These are phyloP conservation scores for Juncus effusus DNA, from an alignment of 176 grass and related monocot genomes.

Conservation along the genomic window DNA sequence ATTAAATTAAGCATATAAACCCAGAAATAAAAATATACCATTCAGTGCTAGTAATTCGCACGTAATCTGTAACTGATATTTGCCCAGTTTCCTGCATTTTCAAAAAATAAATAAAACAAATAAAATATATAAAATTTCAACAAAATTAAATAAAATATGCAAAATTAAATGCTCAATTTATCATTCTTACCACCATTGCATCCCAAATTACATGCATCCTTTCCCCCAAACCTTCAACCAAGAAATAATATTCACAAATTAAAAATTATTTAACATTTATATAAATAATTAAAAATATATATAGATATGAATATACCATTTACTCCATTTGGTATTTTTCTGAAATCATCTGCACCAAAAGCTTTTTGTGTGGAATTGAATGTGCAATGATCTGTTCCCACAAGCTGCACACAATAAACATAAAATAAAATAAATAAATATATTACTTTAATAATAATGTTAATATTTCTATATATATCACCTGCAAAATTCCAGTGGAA, in stretches of 20 bases:
- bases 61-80: slow-evolving; percentile 77
- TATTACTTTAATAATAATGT: too few relatives aligned
- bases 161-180: slow-evolving; percentile 12
- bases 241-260: background rate
- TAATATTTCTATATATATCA: background rate
- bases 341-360: slow-evolving; percentile 78
- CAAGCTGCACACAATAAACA: slow-evolving; percentile 60
- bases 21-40: slow-evolving; percentile 42
- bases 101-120: background rate
- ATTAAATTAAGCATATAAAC: slow-evolving; percentile 6
- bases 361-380: slow-evolving; percentile 98
- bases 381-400: slow-evolving; percentile 90
- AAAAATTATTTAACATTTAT: background rate
- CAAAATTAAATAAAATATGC: slow-evolving; percentile 3
- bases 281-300: background rate
- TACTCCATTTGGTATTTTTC: slow-evolving; percentile 94
- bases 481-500: slow-evolving; percentile 88
- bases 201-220: slow-evolving; percentile 97
- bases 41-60: slow-evolving; percentile 83
- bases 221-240: slow-evolving; percentile 68
- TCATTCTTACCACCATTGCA: slow-evolving; percentile 81
- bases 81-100: slow-evolving; percentile 62
- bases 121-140: slow-evolving; percentile 26
- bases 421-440: background rate
- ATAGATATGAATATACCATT: slow-evolving; percentile 44